Evolutionary conservation across 2,329 filamentous ascomycete species (phyloP), one percentile per base, ranked within the genome.

Genomic region (Ophiostoma australiae): DNA sequence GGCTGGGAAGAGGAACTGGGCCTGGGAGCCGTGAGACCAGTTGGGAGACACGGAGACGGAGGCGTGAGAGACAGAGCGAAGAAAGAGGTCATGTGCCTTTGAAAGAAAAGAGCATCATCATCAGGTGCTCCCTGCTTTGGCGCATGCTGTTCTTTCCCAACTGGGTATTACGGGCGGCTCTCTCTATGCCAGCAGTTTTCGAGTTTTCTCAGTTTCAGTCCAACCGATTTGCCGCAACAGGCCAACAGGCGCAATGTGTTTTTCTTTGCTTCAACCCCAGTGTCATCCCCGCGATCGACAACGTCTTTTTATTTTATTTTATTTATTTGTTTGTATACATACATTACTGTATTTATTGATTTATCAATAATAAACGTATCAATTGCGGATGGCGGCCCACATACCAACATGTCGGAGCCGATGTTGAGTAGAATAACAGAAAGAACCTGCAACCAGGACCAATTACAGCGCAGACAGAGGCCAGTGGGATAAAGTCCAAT

Each of bases 361-460:
- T 20, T 48, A 48, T 48, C 17, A 11, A 39, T 20, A 15, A 20
- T 17, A 48, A 20, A 6, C 20, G 20, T 6, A 17, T 20, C n/a
- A 23, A 23, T 33, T 61, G 23, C 23, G 55, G 55, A 17, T 61
- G 55, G 55, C 55, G 55, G 55, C 61, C 61, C 61, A 65, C 61
- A 65, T 65, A 33, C 33, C 61, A 37, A 35, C 33, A 33, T 8
- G 31, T 65, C 61, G 61, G 61, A 65, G 61, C 61, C 61, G 61
- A 65, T 20, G 61, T 37, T 63, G 58, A 33, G 31, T 23, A 27
- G 11, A 13, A 58, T 58, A 27, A 13, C 11, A 31, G n/a, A 11
- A 55, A 48, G 17, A n/a, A 48, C 44, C 15, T 23, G 48, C 20
- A 27, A 58, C 1, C 10, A 48, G 44, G 23, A 10, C 52, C n/a